Evolutionary conservation across 2,329 filamentous ascomycete species (phyloP).

Genomic region (Ascochyta pisi): DNA sequence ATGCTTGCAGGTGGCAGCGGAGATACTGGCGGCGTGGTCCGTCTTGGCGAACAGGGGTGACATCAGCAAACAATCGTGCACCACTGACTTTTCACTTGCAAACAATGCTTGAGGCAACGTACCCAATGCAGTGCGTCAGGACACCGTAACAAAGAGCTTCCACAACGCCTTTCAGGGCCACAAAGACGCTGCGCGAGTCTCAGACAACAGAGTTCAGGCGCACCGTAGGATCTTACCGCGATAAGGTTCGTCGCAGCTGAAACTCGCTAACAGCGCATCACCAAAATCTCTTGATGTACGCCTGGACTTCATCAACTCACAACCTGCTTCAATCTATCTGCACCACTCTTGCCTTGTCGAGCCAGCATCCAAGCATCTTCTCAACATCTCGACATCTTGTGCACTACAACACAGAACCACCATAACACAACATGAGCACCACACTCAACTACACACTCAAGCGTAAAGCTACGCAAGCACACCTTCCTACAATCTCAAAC

Average conservation of each 20-base stretch:
- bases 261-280: constrained; percentile 18
- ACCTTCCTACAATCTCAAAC: constrained; percentile 1
- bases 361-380: not conserved
- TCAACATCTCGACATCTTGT: not conserved
- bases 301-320: not conserved
- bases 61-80: constrained; percentile 5
- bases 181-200: constrained; percentile 6
- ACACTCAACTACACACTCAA: constrained; percentile 14
- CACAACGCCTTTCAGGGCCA: not conserved
- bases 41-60: constrained; percentile 9
- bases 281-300: constrained; percentile 12
- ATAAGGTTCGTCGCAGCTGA: constrained; percentile 12
- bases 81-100: not conserved
- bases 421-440: constrained; percentile 3
- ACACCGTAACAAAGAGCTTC: not conserved
- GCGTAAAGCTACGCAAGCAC: constrained; percentile 15
- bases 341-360: not conserved
- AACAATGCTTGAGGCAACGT: constrained; percentile 3
- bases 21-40: constrained; percentile 5
- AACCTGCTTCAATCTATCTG: not conserved
- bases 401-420: not conserved
- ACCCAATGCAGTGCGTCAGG: not conserved
- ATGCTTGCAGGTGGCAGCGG: not conserved
- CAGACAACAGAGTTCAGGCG: constrained; percentile 13
- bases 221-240: constrained; percentile 13